Evolutionary conservation across 2,329 filamentous ascomycete genomes (phyloP), one percentile per base, ranked within the genome.

Genomic region (Fusarium temperatum): DNA sequence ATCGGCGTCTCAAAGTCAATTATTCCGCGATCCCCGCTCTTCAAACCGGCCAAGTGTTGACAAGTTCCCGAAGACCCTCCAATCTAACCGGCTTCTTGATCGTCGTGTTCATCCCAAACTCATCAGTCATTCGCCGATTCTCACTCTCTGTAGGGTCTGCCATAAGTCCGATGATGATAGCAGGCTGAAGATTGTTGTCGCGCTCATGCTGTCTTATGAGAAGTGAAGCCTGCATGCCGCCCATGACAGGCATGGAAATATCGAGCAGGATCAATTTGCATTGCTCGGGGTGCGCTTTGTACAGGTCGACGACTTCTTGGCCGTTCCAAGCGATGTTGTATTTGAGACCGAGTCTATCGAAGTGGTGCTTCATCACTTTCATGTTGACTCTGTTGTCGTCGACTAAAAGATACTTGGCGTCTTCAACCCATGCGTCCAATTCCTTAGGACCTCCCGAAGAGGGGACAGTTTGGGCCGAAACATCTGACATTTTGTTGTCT

Each of bases 191-290:
- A 1, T n/a, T 18, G 5, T 72, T 56, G 3, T 60, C 54, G 0
- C 8, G 11, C 20, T 72, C 69, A 12, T 69, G 24, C 4, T 51
- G 10, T 24, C 69, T 58, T 13, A 72, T 69, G 0, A 32, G 11
- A 2, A 26, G 26, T 12, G 68, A 20, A 5, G 69, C 63, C 4
- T 47, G 6, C 36, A 64, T 9, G 11, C 68, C 69, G 18, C 24
- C 35, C 68, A 72, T 53, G 2, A 72, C 14, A 6, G 63, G 63
- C 69, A 72, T 72, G 4, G 57, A 38, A 3, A 38, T 32, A 9
- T 72, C 69, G 11, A 72, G 18, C 2, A 72, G 17, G 3, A 72
- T 44, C 3, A 72, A 13, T 10, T 9, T 57, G 30, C 58, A 72
- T 20, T n/a, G 44, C 6, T 56, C 48, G 0, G 68, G 63, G 1